phyloP scores from a whole-genome alignment of 2,329 filamentous ascomycete species.

The Orbilia brochopaga region DNA sequence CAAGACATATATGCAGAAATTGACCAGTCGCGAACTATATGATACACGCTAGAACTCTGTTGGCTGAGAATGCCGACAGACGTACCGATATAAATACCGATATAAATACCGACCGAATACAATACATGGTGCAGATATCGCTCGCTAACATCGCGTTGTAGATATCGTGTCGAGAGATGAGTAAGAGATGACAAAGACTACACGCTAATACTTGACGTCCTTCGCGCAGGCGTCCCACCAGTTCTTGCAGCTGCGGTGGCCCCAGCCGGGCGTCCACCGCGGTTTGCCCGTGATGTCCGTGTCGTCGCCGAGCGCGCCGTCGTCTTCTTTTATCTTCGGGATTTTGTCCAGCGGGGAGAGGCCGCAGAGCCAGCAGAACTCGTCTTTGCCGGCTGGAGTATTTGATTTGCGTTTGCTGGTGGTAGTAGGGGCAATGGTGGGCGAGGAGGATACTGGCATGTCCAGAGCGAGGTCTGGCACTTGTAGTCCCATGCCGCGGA shows the following conservation, averaged over 20 bases:
- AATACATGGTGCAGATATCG: too few species aligned
- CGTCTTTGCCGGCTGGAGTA: conserved; percentile 1
- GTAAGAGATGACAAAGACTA: too few species aligned
- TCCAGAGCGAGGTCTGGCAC: conserved; percentile 21
- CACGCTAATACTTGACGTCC: background rate
- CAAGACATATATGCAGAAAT: too few species aligned
- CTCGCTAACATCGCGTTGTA: too few species aligned
- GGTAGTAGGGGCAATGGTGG: background rate
- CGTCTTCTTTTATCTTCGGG: conserved; percentile 24
- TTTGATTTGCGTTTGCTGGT: background rate
- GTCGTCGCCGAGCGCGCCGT: background rate
- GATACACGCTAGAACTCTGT: too few species aligned
- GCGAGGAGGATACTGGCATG: conserved; percentile 9
- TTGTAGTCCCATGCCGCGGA: conserved; percentile 24
- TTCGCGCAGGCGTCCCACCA: conserved; percentile 29
- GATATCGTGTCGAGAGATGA: too few species aligned
- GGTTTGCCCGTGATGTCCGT: conserved; percentile 16
- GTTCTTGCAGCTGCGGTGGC: conserved; percentile 35
- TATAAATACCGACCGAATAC: too few species aligned
- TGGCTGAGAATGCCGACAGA: too few species aligned
- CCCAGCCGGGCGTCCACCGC: conserved; percentile 31
- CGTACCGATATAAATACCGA: too few species aligned
- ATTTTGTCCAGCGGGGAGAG: conserved; percentile 7
- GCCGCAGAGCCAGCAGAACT: conserved; percentile 48
- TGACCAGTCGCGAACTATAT: too few species aligned